Evolutionary conservation across 2,329 filamentous ascomycete genomes (phyloP).

Genomic region (Alternaria conjuncta): DNA sequence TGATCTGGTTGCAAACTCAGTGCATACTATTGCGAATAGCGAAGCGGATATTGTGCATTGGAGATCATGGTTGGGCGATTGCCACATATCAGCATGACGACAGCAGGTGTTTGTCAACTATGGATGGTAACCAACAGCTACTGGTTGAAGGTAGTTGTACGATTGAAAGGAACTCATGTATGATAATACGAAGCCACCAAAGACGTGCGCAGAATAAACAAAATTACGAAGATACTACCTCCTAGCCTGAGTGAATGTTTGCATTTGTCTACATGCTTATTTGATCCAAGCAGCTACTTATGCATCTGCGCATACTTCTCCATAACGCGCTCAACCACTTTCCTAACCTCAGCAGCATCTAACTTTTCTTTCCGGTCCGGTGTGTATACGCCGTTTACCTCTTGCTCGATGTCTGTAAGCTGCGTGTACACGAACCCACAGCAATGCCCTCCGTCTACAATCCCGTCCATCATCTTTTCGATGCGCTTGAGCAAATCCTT

Average conservation of each 20-base stretch:
- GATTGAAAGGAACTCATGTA: neutral
- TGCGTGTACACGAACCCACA: conserved; percentile 73
- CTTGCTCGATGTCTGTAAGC: conserved; percentile 68
- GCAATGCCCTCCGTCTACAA: conserved; percentile 63
- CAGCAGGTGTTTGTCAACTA: neutral
- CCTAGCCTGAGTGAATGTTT: neutral
- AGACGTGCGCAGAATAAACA: neutral
- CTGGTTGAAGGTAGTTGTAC: neutral
- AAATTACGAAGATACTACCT: neutral
- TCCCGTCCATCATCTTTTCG: conserved; percentile 64
- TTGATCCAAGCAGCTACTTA: conserved; percentile 1
- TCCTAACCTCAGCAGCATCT: conserved; percentile 62
- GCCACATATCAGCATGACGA: neutral
- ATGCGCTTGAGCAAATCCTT: conserved; percentile 65
- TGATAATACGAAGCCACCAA: neutral
- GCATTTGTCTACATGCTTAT: neutral
- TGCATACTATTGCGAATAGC: conserved; percentile 1
- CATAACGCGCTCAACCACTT: conserved; percentile 59
- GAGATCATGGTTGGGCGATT: neutral
- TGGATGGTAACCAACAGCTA: neutral
- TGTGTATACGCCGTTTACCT: conserved; percentile 71
- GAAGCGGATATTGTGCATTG: neutral
- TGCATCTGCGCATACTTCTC: conserved; percentile 30
- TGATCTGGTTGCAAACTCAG: neutral
- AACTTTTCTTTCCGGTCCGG: conserved; percentile 67